Evolutionary conservation across 306 rosid genomes (phyloP).

Genomic region (Fragaria iinumae): DNA sequence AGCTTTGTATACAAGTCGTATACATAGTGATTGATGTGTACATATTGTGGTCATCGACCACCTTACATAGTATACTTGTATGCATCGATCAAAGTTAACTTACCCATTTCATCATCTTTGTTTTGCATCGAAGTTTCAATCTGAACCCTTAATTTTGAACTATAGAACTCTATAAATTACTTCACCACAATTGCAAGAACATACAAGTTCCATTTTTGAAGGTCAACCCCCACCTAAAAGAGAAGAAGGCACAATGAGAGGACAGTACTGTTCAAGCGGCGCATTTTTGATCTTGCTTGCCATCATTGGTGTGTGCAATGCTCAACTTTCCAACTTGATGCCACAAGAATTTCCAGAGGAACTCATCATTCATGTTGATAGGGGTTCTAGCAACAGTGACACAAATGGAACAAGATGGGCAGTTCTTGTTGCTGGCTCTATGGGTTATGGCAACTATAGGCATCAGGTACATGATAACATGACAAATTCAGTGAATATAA

Average conservation of each 20-base stretch:
- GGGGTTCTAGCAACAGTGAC: neutral
- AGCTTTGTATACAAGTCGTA: neutral
- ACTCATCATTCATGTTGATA: slow-evolving; percentile 10
- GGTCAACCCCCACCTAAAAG: neutral
- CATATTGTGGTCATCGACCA: slow-evolving; percentile 7
- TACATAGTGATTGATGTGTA: neutral
- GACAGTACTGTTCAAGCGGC: neutral
- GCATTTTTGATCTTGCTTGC: neutral
- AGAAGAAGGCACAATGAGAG: neutral
- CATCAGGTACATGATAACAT: slow-evolving; percentile 31
- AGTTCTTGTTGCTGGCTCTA: slow-evolving; percentile 42
- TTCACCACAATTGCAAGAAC: neutral
- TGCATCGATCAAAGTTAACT: neutral
- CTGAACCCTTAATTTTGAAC: neutral
- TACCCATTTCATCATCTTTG: neutral
- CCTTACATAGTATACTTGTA: neutral
- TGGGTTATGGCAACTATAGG: slow-evolving; percentile 38
- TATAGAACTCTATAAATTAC: neutral
- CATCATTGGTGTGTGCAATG: slow-evolving; percentile 1
- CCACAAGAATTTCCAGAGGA: slow-evolving; percentile 18
- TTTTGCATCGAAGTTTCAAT: slow-evolving; percentile 8
- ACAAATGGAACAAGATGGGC: slow-evolving; percentile 49
- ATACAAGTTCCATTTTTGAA: neutral
- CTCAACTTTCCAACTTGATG: slow-evolving; percentile 3
- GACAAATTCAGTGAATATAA: no score